Evolutionary conservation across 2,329 filamentous ascomycete genomes (phyloP), one percentile per base, ranked within the genome.

Genomic region (Bimuria novae-zelandiae): DNA sequence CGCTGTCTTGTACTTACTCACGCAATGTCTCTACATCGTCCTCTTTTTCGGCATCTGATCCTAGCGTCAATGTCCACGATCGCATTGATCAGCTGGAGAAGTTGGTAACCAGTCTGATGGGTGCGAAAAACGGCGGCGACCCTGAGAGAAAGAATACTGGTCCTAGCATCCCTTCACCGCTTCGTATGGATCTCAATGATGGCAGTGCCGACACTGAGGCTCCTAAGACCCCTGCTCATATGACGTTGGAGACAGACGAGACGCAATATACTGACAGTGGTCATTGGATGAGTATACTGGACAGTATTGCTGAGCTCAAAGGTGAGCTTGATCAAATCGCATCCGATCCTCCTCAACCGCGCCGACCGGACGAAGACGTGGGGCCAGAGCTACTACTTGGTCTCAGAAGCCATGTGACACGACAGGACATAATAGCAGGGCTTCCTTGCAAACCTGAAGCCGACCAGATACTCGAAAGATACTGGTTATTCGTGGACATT

Each of bases 261-360:
- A 71, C 65, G 4, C 65, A 62, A 14, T 73, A 72, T 32, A 63
- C 63, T 4, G 69, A 65, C 30, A 66, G 69, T 45, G 60, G 64
- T 2, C 71, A 74, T 45, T 74, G 71, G 71, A 65, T 65, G n/a
- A 72, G 67, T 22, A 71, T 74, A 22, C 46, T 74, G 21, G 69
- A 73, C 43, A 68, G 71, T n/a, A 72, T 71, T 21, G 64, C 68
- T 7, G 70, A 72, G 42, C 59, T 72, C 7, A 64, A 61, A 49
- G 68, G 67, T 39, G 59, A 70, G 30, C 60, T 71, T 6, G 69
- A 72, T 35, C 50, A 67, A 17, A 65, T 69, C 14, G 59, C 68
- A n/a, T 57, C 61, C 14, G 58, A 62, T n/a, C 51, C 61, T 21
- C 57, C 61, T 21, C 57, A 58, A 49, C 46, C 60, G 14, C 47